phyloP scores from a whole-genome alignment of 352 stramenopile species.

The Globisporangium alternatum region DNA sequence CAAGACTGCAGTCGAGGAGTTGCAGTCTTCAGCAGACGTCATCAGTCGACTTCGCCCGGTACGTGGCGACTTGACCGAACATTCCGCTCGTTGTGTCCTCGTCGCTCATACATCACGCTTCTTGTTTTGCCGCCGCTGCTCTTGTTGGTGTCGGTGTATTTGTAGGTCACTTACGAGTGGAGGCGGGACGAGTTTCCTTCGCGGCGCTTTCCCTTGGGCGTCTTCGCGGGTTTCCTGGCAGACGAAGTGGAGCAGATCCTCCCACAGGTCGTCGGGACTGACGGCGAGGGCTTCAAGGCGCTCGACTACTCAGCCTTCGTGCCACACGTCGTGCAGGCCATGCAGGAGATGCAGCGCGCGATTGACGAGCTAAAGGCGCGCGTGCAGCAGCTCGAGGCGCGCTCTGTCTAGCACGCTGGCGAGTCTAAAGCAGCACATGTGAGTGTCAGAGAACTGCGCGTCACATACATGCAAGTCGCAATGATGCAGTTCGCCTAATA shows the following conservation, averaged over 20 bases:
- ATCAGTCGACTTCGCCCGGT: conserved; percentile 42
- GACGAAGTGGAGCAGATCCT: conserved; percentile 62
- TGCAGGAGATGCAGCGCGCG: conserved; percentile 55
- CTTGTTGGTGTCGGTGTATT: background rate
- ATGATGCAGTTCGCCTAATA: too few species aligned
- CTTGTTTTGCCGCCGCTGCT: background rate
- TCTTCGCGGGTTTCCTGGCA: conserved; percentile 54
- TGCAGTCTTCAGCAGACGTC: conserved; percentile 21
- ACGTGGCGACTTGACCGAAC: conserved; percentile 11
- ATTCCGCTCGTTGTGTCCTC: background rate
- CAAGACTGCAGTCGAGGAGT: conserved; percentile 29
- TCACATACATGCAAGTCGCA: background rate
- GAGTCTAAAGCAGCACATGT: background rate
- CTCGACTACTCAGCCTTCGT: conserved; percentile 58
- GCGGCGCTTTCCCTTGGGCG: conserved; percentile 34
- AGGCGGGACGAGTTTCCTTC: conserved; percentile 36
- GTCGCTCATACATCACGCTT: background rate
- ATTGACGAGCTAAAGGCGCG: conserved; percentile 16
- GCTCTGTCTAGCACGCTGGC: background rate
- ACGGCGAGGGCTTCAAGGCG: conserved; percentile 46
- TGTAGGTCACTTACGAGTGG: conserved; percentile 55
- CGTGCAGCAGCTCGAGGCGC: conserved; percentile 20
- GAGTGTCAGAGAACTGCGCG: background rate
- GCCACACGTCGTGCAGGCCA: conserved; percentile 46
- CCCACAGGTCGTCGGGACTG: conserved; percentile 46